These are phyloP conservation scores for Pistacia integerrima DNA, from an alignment of 345 rosid species.

Conservation along the genomic window DNA sequence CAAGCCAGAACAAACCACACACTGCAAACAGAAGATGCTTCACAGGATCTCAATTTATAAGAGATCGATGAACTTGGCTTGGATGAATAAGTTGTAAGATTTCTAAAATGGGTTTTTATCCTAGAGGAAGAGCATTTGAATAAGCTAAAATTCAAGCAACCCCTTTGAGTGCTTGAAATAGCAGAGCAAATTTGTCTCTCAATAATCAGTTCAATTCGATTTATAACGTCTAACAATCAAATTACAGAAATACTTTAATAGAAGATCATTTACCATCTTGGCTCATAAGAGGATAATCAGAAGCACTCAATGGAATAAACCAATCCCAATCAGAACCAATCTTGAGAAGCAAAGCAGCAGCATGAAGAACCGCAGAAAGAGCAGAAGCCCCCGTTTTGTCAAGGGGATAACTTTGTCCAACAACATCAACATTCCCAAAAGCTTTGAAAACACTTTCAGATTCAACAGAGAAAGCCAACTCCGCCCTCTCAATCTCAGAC, in stretches of 20 bases:
- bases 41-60: too few relatives aligned
- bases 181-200: neutral
- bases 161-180: neutral
- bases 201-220: neutral
- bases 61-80: neutral
- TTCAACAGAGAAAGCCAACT: conserved; percentile 18
- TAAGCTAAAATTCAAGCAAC: neutral
- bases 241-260: neutral
- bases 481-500: conserved; percentile 23
- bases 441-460: conserved; percentile 23
- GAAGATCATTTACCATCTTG: conserved; percentile 29
- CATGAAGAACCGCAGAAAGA: conserved; percentile 40
- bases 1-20: neutral
- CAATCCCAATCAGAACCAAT: conserved; percentile 37
- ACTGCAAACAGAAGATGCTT: neutral
- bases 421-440: conserved; percentile 42
- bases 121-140: neutral
- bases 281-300: conserved; percentile 38
- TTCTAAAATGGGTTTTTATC: neutral
- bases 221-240: neutral
- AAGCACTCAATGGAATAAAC: conserved; percentile 40
- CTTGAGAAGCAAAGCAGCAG: conserved; percentile 43
- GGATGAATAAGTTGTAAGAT: neutral
- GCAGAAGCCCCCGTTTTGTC: conserved; percentile 37
- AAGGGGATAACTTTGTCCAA: conserved; percentile 32